A percentile compares a stretch with the other conserved stretches of the same genome.
phyloP scores from a whole-genome alignment of 352 stramenopile genomes.

The Globisporangium nodosum region DNA sequence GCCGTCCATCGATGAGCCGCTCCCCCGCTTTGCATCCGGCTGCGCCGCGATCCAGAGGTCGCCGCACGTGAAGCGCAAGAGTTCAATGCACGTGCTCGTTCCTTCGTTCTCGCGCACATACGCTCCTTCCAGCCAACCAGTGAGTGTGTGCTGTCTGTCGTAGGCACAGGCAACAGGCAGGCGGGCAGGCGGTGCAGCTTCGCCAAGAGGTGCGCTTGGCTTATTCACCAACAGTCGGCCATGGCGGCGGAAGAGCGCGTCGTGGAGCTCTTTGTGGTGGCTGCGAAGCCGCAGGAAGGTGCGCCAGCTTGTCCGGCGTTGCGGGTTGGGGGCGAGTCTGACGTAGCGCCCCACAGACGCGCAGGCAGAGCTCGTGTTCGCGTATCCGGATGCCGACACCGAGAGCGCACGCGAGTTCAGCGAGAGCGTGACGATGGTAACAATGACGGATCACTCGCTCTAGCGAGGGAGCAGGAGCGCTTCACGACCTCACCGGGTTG shows the following conservation, averaged over 20 bases:
- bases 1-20: no score
- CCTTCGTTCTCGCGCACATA: no score
- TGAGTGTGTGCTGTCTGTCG: no score
- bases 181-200: neutral
- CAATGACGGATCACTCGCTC: no score
- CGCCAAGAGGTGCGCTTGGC: no score
- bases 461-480: no score
- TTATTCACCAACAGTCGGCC: neutral
- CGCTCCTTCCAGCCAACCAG: no score
- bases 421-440: slow-evolving; percentile 41
- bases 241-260: slow-evolving; percentile 13
- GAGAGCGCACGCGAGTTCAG: slow-evolving; percentile 34
- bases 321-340: neutral
- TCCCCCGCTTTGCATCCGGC: no score
- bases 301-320: neutral
- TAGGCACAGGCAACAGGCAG: neutral
- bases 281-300: slow-evolving; percentile 23
- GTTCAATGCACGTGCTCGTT: no score
- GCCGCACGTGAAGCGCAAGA: no score
- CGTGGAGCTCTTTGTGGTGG: slow-evolving; percentile 43
- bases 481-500: no score
- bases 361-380: slow-evolving; percentile 23
- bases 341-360: slow-evolving; percentile 8
- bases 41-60: no score
- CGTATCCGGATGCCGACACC: slow-evolving; percentile 24